Conservation (phyloP, 257 asterid genomes). For the Solanum dulcamara region DNA sequence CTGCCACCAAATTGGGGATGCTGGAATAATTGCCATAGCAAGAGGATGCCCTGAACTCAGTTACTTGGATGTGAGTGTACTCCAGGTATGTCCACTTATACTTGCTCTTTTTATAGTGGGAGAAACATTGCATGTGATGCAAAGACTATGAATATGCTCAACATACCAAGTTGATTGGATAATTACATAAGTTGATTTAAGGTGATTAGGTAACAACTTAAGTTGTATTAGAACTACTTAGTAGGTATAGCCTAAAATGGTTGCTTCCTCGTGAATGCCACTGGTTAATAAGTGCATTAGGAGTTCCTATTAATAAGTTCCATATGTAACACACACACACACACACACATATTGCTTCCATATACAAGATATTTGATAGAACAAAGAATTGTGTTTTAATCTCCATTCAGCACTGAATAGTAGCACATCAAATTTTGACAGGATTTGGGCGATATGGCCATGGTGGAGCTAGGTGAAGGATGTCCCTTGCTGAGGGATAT, state of each 20-base stretch:
- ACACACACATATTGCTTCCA: neutral
- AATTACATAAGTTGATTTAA: neutral
- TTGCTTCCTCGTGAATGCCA: neutral
- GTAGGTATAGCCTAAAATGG: neutral
- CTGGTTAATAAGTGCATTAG: neutral
- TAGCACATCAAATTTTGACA: slow-evolving; percentile 5
- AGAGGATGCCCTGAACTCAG: slow-evolving; percentile 75
- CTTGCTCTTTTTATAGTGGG: neutral
- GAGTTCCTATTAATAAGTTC: neutral
- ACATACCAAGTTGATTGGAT: neutral
- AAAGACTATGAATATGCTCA: neutral
- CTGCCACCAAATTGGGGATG: slow-evolving; percentile 75
- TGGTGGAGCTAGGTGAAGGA: slow-evolving; percentile 62
- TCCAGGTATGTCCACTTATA: slow-evolving; percentile 47
- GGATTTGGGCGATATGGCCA: slow-evolving; percentile 64
- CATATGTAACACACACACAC: neutral
- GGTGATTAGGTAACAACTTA: neutral
- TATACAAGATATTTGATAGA: neutral
- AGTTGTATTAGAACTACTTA: neutral
- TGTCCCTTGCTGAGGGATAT: slow-evolving; percentile 69
- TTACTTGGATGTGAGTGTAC: slow-evolving; percentile 76
- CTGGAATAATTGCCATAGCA: slow-evolving; percentile 76
- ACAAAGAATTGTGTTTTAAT: neutral
- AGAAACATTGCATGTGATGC: neutral
- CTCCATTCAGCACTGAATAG: neutral